Evolutionary conservation across 352 stramenopile genomes (phyloP).

Genomic region (Globisporangium echinulatum): DNA sequence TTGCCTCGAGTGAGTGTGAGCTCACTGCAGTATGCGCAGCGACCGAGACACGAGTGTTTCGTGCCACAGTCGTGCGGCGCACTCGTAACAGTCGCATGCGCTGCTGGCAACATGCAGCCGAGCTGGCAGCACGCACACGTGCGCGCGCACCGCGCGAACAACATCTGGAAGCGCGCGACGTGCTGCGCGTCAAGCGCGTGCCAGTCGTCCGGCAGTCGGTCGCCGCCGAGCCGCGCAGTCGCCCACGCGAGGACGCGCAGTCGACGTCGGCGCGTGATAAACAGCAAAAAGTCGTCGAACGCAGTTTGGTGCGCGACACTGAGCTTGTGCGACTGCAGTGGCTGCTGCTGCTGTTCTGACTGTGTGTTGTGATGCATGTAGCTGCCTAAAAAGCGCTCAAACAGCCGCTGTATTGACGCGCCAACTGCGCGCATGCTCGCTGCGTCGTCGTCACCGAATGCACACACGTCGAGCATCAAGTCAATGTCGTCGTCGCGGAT

Average conservation of each 20-base stretch:
- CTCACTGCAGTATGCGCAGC: slow-evolving; percentile 52
- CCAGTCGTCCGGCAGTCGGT: slow-evolving; percentile 39
- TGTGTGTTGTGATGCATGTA: neutral
- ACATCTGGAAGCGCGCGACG: slow-evolving; percentile 32
- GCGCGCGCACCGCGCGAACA: slow-evolving; percentile 54
- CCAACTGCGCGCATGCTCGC: slow-evolving; percentile 11
- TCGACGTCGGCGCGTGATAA: slow-evolving; percentile 50
- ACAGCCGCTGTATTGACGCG: slow-evolving; percentile 20
- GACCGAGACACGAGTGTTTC: slow-evolving; percentile 32
- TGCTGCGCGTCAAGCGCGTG: slow-evolving; percentile 38
- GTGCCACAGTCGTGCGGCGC: slow-evolving; percentile 42
- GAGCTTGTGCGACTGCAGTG: slow-evolving; percentile 11
- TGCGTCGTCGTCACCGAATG: slow-evolving; percentile 6
- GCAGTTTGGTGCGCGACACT: slow-evolving; percentile 19
- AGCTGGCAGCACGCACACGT: slow-evolving; percentile 44
- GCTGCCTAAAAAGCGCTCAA: slow-evolving; percentile 21
- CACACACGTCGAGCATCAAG: slow-evolving; percentile 25
- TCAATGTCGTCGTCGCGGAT: slow-evolving; percentile 44
- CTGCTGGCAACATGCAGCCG: slow-evolving; percentile 54
- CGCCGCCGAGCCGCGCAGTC: slow-evolving; percentile 28
- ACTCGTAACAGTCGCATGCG: slow-evolving; percentile 17
- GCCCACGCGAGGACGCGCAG: slow-evolving; percentile 37
- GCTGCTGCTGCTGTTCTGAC: slow-evolving; percentile 5
- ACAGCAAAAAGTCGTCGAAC: slow-evolving; percentile 58
- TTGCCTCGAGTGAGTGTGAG: neutral